These are phyloP conservation scores for Clitopilus hobsonii DNA, from an alignment of 768 basidiomycete species.

Conservation along the genomic window DNA sequence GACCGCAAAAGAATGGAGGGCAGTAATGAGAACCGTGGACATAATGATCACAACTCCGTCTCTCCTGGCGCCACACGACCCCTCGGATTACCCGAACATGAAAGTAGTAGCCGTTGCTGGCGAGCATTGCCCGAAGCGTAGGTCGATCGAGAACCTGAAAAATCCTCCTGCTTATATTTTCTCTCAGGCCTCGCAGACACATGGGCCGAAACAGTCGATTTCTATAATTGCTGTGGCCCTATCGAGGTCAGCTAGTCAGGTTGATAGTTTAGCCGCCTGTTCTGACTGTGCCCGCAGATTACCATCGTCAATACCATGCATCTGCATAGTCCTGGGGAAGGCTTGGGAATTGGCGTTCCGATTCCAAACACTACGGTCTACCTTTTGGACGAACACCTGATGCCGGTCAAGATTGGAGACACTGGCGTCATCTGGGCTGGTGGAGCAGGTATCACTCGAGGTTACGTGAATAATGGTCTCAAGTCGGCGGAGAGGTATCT, in stretches of 20 bases:
- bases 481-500: slow-evolving; percentile 46
- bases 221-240: slow-evolving; percentile 48
- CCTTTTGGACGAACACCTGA: slow-evolving; percentile 31
- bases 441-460: slow-evolving; percentile 47
- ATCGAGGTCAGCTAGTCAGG: slow-evolving; percentile 33
- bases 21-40: slow-evolving; percentile 42
- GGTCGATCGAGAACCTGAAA: slow-evolving; percentile 1
- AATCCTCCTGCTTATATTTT: not conserved
- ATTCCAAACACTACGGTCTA: slow-evolving; percentile 44
- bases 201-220: slow-evolving; percentile 35
- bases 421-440: slow-evolving; percentile 52
- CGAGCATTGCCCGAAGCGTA: slow-evolving; percentile 47
- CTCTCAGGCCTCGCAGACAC: slow-evolving; percentile 27
- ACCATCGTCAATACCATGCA: slow-evolving; percentile 52
- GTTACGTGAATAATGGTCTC: slow-evolving; percentile 49
- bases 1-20: slow-evolving; percentile 42
- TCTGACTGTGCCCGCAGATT: slow-evolving; percentile 20
- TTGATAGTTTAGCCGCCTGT: not conserved
- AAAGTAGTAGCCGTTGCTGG: slow-evolving; percentile 49
- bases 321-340: slow-evolving; percentile 31
- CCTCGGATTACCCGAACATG: slow-evolving; percentile 44
- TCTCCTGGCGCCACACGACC: slow-evolving; percentile 43
- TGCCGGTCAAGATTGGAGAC: slow-evolving; percentile 29
- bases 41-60: slow-evolving; percentile 51
- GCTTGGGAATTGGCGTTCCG: slow-evolving; percentile 40